These are phyloP conservation scores for Cyberlindnera suaveolens DNA, from an alignment of 805 yeast species.

Conservation along the genomic window DNA sequence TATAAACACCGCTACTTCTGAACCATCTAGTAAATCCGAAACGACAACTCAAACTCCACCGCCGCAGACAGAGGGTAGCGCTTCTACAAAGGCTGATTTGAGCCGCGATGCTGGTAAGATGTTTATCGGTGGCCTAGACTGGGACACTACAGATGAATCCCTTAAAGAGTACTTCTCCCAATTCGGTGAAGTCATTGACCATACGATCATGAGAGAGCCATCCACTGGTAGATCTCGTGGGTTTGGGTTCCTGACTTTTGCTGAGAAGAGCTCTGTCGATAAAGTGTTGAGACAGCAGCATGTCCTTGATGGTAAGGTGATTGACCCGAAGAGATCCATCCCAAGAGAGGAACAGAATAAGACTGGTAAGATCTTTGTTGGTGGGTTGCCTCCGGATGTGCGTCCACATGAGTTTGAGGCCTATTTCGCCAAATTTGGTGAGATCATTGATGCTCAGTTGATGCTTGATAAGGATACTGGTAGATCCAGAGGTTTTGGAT, in stretches of 20 bases:
- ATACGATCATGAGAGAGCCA: conserved; percentile 89
- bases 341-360: conserved; percentile 97
- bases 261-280: conserved; percentile 74
- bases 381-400: conserved; percentile 92
- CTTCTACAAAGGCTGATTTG: conserved; percentile 38
- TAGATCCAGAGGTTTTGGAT: conserved; percentile 94
- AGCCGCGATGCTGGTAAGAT: conserved; percentile 79
- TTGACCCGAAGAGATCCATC: conserved; percentile 96
- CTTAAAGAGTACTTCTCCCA: conserved; percentile 76
- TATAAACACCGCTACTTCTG: too few relatives aligned
- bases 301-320: conserved; percentile 88
- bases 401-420: conserved; percentile 85
- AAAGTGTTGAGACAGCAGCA: conserved; percentile 83
- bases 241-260: conserved; percentile 88
- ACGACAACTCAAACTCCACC: conserved; percentile 4
- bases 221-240: conserved; percentile 89
- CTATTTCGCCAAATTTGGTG: conserved; percentile 83
- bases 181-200: conserved; percentile 83
- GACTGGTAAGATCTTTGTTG: conserved; percentile 94
- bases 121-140: conserved; percentile 95
- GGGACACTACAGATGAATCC: conserved; percentile 94
- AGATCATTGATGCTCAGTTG: conserved; percentile 89
- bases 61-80: conserved; percentile 4
- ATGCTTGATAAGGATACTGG: conserved; percentile 98
- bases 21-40: not conserved